Percentiles rank a stretch among this genome's conserved stretches.
Conservation (phyloP, 164 flowering plant genomes). For the Malania oleifera region DNA sequence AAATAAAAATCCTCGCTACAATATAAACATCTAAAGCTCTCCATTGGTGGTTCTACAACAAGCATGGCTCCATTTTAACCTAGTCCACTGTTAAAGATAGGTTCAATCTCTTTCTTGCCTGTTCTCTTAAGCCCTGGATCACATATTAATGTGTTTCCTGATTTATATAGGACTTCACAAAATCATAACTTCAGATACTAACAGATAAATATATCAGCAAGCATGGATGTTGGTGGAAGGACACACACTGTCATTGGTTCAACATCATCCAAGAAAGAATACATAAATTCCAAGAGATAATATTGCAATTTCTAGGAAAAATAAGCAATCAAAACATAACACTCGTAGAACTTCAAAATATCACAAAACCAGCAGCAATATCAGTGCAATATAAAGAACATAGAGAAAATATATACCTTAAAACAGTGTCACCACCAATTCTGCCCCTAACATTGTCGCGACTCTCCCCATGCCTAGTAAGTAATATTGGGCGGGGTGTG, state of each 20-base stretch:
- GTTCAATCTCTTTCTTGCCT: too few species aligned
- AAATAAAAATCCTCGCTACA: too few species aligned
- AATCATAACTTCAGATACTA: neutral
- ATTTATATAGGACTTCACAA: neutral
- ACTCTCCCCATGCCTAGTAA: constrained; percentile 99
- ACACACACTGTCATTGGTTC: neutral
- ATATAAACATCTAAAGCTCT: too few species aligned
- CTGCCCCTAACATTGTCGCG: constrained; percentile 91
- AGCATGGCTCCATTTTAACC: too few species aligned
- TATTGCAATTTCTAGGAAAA: neutral
- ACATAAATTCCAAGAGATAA: neutral
- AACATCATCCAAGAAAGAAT: neutral
- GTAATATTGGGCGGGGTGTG: constrained; percentile 93
- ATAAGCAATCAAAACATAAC: too few species aligned
- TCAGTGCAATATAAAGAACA: neutral
- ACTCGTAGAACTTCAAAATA: neutral
- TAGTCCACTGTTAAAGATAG: too few species aligned
- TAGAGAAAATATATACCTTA: constrained; percentile 46
- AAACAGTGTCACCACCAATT: constrained; percentile 85
- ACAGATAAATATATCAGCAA: neutral
- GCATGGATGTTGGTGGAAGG: neutral
- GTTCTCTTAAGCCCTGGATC: too few species aligned
- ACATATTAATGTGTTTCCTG: too few species aligned
- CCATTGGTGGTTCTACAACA: too few species aligned
- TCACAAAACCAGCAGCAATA: neutral